Evolutionary conservation across 768 basidiomycete species (phyloP), one percentile per base, ranked within the genome.

Genomic region (Xerocomellus dryophilus): DNA sequence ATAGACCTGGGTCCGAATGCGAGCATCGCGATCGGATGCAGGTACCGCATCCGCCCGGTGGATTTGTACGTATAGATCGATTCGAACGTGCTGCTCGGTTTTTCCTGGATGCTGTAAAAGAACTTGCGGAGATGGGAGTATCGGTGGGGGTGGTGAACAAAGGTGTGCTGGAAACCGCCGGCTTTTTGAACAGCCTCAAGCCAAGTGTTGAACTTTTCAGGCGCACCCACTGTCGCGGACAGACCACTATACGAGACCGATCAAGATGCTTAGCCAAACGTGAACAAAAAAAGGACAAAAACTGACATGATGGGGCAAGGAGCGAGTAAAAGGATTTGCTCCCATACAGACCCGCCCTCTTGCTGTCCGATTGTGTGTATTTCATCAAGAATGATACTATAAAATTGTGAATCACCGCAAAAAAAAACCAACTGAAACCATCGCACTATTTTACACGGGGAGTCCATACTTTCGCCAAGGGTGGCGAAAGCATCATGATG

Each of bases 71-170:
- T 47, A 12, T 63, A 46, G 27, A 84, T 62, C 12, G 78, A 36
- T 47, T 57, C 68, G 78, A 82, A 44, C n/a, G 17, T 5, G 34
- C 15, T 15, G 18, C 43, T 20, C 2, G 61, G 61, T 36, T 49
- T 17, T 20, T 62, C 53, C 25, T 71, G 55, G 1, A 76, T 65
- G 34, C 73, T 64, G 60, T 86, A 89, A 53, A 71, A 75, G 63
- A 79, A 86, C 65, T 89, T 89, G 41, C 88, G 79, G 2, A 89
- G 76, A 58, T 88, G 85, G 4, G 85, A 88, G 64, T 87, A 89
- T 11, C 87, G 81, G 66, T 88, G 81, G 1, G 78, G 80, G 64
- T 87, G 83, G 49, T 82, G 66, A 39, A 89, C 77, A 62, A 83
- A 81, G 2, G 72, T 73, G 64, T 88, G 81, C 27, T 79, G 67